phyloP scores from a whole-genome alignment of 345 rosid species.

The Punica granatum region DNA sequence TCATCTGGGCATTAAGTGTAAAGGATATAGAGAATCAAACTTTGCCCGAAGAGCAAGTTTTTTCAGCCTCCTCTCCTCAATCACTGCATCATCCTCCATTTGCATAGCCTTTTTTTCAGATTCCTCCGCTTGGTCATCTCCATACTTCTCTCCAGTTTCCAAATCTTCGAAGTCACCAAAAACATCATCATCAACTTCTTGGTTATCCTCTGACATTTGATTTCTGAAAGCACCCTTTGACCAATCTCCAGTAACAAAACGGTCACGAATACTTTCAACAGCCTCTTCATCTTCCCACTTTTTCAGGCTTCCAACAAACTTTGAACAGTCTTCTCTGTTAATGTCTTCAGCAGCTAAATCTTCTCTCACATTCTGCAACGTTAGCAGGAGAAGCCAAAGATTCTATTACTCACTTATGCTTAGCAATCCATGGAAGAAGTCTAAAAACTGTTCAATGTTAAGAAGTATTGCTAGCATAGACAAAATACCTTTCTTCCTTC shows the following conservation, averaged over 20 bases:
- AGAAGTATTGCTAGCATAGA: background rate
- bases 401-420: background rate
- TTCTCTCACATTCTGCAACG: slow-evolving; percentile 42
- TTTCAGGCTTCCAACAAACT: slow-evolving; percentile 44
- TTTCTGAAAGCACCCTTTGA: slow-evolving; percentile 64
- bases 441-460: background rate
- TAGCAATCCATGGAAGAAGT: background rate
- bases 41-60: slow-evolving; percentile 76
- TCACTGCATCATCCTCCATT: slow-evolving; percentile 36
- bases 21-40: slow-evolving; percentile 92
- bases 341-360: slow-evolving; percentile 31
- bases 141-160: slow-evolving; percentile 66
- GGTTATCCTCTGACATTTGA: slow-evolving; percentile 22
- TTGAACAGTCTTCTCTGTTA: slow-evolving; percentile 68
- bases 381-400: background rate
- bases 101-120: slow-evolving; percentile 21
- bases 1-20: background rate
- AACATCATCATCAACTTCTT: slow-evolving; percentile 37
- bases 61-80: slow-evolving; percentile 60
- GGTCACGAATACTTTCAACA: slow-evolving; percentile 67
- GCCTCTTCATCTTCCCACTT: slow-evolving; percentile 61
- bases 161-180: slow-evolving; percentile 92
- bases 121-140: slow-evolving; percentile 23
- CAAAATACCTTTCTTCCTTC: slow-evolving; percentile 51
- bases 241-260: slow-evolving; percentile 92